Base-by-base conservation (phyloP, 164 flowering plant species). In the Magnolia sinica region DNA sequence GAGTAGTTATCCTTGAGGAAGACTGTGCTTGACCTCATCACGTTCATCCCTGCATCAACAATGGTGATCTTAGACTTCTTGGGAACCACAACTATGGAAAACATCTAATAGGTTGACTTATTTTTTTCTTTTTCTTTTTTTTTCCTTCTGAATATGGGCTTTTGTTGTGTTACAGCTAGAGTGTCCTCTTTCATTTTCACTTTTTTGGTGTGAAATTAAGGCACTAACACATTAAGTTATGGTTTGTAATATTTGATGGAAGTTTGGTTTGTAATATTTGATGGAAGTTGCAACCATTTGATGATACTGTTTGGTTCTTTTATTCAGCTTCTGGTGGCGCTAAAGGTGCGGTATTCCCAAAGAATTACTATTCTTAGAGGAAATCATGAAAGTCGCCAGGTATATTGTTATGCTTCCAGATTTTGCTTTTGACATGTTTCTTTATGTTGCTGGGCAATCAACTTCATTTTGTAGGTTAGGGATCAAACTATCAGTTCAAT, bases 311-410 rank as follows among this genome's bases (percentile, higher is more conserved):
- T 64, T 74, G 58, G 24, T n/a, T 77, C 61, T n/a, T 31, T 76
- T 78, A 1, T 84, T 67, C 95, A 93, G 98, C 92, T 95, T 23
- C 79, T 95, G 78, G 98, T 95, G 74, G 96, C 97, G 37, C 78
- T 95, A 68, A 93, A 95, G 82, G 97, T 95, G 71, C 95, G 96
- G 1, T 95, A 93, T 83, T 86, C 88, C 64, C 95, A 93, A 73
- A 85, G 98, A 61, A 90, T 93, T 71, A 95, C 98, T 11, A 93
- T 95, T 84, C 90, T 95, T 37, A 85, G 98, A 81, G 98, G 98
- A 82, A 95, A 95, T 78, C 98, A 95, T 82, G 98, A 95, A 84
- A 95, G 98, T 78, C 95, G 97, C 74, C 98, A 95, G 98, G 98
- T 95, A 85, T 70, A 23, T 29, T 8, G 31, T 59, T 29, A 20